These are phyloP conservation scores for Xerocomus minutiporus DNA, from an alignment of 1,284 basidiomycete species.

Conservation along the genomic window DNA sequence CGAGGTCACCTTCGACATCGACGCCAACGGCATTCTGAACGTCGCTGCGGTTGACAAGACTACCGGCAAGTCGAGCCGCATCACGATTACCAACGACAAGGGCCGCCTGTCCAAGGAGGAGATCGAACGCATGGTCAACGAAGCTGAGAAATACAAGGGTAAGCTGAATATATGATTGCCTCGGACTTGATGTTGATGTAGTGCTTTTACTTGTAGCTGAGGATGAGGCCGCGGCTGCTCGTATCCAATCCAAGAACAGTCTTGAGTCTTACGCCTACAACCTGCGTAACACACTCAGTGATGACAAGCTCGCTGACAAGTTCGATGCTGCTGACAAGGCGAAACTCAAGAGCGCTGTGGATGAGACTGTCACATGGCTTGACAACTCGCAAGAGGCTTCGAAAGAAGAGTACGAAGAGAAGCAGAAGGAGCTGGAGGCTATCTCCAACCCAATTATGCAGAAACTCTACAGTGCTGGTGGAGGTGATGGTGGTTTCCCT, in stretches of 20 bases:
- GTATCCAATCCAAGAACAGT: conserved; percentile 84
- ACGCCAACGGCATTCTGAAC: conserved; percentile 97
- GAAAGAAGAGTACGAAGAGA: conserved; percentile 94
- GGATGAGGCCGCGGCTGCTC: conserved; percentile 77
- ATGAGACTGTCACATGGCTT: conserved; percentile 87
- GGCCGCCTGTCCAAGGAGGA: conserved; percentile 98
- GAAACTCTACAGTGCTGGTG: conserved; percentile 80
- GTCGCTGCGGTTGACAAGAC: conserved; percentile 97
- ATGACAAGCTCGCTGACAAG: conserved; percentile 85
- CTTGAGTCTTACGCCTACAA: conserved; percentile 96
- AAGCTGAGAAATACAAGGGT: conserved; percentile 92
- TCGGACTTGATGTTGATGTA: conserved; percentile 3
- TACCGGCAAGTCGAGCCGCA: conserved; percentile 93
- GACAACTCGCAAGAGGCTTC: conserved; percentile 86
- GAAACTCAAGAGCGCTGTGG: conserved; percentile 80
- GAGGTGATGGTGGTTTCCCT: conserved; percentile 54
- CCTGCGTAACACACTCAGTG: conserved; percentile 85
- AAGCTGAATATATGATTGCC: conserved; percentile 21
- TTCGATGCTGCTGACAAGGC: conserved; percentile 86
- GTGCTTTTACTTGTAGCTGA: conserved; percentile 46
- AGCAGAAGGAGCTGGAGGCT: conserved; percentile 93
- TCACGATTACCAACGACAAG: conserved; percentile 99
- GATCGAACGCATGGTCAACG: conserved; percentile 94
- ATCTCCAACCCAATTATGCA: conserved; percentile 94
- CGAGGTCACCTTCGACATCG: conserved; percentile 98